Evolutionary conservation across 495 filamentous ascomycete genomes (phyloP).

Genomic region (Parmelia sp.): DNA sequence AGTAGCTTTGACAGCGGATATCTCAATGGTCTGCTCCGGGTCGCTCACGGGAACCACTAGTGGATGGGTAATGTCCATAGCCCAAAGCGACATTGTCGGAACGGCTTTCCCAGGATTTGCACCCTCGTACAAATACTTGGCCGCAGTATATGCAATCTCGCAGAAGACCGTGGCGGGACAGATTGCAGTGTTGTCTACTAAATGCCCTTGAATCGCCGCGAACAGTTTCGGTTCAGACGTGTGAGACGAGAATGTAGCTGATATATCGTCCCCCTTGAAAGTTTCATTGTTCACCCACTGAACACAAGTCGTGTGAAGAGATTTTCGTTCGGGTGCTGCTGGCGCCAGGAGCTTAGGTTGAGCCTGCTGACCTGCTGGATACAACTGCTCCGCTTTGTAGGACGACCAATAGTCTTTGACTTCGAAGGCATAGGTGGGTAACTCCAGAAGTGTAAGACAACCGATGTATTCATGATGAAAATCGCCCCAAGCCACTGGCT

Average conservation of each 20-base stretch:
- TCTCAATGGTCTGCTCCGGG: conserved; percentile 1
- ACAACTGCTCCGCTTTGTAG: conserved; percentile 43
- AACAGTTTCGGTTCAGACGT: conserved; percentile 44
- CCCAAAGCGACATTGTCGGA: conserved; percentile 35
- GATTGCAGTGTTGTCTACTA: conserved; percentile 46
- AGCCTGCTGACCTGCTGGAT: conserved; percentile 22
- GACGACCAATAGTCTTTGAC: conserved; percentile 63
- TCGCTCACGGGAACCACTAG: neutral
- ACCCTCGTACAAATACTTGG: conserved; percentile 38
- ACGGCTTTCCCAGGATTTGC: conserved; percentile 30
- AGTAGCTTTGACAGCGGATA: neutral
- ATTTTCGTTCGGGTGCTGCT: conserved; percentile 1
- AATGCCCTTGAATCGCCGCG: conserved; percentile 48
- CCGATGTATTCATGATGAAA: conserved; percentile 53
- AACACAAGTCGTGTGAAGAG: conserved; percentile 6
- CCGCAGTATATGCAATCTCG: conserved; percentile 42
- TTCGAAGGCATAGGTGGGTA: conserved; percentile 62
- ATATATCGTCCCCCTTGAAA: conserved; percentile 42
- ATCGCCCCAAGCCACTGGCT: conserved; percentile 56
- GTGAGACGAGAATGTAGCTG: conserved; percentile 50
- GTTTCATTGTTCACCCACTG: conserved; percentile 40
- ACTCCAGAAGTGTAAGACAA: conserved; percentile 42
- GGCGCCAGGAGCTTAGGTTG: conserved; percentile 13
- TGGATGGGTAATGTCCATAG: neutral
- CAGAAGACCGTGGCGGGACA: conserved; percentile 35